Evolutionary conservation across 2,329 filamentous ascomycete species (phyloP), one percentile per base, ranked within the genome.

Genomic region (Fusarium humuli): DNA sequence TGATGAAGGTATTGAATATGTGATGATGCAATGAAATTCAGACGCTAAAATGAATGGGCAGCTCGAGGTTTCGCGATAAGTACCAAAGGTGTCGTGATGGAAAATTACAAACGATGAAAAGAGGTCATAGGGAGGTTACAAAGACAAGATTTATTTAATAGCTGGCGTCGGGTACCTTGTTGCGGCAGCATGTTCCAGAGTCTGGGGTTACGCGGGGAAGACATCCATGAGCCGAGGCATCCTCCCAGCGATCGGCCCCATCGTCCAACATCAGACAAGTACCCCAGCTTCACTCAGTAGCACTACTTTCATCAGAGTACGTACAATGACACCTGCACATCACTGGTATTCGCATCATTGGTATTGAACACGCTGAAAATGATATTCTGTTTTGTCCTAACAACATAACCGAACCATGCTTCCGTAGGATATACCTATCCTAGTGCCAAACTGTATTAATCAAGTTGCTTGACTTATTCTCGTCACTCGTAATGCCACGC

Each of bases 1-100:
- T 95, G 54, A 70, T 90, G 75, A 52, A 66, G 37, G 11, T 34
- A 14, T 57, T 12, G 27, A 54, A 14, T 50, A 27, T 60, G 7
- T 53, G 5, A 18, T 23, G 22, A 23, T 25, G 18, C 37, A 30
- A 23, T 27, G 10, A 20, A 30, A 27, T 7, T 47, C 11, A n/a
- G 27, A 47, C 22, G 13, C 16, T 44, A 32, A 23, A 18, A 9
- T 20, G 9, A 22, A 18, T 18, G 7, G 14, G 11, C 12, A 22
- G 32, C 16, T 52, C n/a, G 9, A 41, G 10, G 18, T 50, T 23
- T 25, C 16, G 22, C 18, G 22, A 37, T 6, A 37, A 4, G 16
- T 41, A 27, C 8, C 7, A 9, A 11, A 8, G 13, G 18, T 55
- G n/a, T 55, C 7, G 23, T 29, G 23, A n/a, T 37, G 5, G 22